Conservation (phyloP, 2,329 filamentous ascomycete genomes). For the Penicillium sp. region DNA sequence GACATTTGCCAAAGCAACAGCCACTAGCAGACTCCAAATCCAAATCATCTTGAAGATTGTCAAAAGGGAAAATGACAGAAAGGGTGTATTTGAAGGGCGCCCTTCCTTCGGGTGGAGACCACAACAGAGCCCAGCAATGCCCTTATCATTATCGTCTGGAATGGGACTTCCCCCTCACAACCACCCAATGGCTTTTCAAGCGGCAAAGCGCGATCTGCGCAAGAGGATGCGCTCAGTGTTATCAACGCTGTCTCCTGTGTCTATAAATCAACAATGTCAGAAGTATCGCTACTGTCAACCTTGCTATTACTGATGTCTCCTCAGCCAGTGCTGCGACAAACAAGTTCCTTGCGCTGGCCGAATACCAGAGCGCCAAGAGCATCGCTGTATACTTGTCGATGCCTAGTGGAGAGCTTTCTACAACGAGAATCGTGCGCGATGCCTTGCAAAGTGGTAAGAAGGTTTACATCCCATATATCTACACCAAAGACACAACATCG, state of each 20-base stretch:
- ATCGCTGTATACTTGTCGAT: conserved; percentile 93
- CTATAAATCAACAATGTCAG: conserved; percentile 71
- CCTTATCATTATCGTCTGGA: conserved; percentile 23
- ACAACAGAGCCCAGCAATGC: conserved; percentile 19
- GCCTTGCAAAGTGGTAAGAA: conserved; percentile 75
- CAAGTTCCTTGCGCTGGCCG: conserved; percentile 65
- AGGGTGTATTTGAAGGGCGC: conserved; percentile 14
- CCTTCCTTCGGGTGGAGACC: conserved; percentile 24
- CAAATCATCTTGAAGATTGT: conserved; percentile 29
- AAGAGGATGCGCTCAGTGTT: conserved; percentile 68
- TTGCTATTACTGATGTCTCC: conserved; percentile 24
- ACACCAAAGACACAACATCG: conserved; percentile 62
- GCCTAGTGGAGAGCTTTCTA: conserved; percentile 84
- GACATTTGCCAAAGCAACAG: conserved; percentile 45
- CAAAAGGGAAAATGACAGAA: conserved; percentile 8
- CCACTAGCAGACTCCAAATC: conserved; percentile 39
- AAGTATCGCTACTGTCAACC: conserved; percentile 8
- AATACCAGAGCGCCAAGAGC: conserved; percentile 72
- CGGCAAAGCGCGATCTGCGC: conserved; percentile 76
- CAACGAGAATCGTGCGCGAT: conserved; percentile 76
- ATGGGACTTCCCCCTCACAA: conserved; percentile 2
- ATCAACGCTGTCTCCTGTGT: conserved; percentile 60
- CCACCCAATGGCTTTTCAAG: conserved; percentile 57
- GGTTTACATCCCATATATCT: conserved; percentile 89
- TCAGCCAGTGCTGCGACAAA: conserved; percentile 67